These are phyloP conservation scores for Lactarius hatsudake DNA, from an alignment of 768 basidiomycete genomes.

Conservation along the genomic window DNA sequence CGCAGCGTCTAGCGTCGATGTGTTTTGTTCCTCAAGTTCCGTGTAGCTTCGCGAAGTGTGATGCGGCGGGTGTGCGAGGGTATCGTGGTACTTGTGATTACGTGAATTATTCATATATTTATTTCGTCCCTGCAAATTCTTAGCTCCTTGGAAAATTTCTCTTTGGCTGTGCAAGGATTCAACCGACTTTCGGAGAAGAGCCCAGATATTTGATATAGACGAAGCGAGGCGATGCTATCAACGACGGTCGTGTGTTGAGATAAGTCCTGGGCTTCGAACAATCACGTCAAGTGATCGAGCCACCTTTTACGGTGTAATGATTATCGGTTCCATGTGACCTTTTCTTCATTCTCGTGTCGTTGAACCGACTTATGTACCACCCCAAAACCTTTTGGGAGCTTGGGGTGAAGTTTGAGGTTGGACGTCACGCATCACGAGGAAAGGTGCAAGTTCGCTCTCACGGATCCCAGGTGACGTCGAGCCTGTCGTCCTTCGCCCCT, in stretches of 20 bases:
- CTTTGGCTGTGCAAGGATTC: background rate
- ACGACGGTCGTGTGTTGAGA: background rate
- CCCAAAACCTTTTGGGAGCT: background rate
- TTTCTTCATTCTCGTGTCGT: background rate
- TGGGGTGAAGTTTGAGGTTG: background rate
- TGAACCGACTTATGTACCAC: background rate
- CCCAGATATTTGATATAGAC: background rate
- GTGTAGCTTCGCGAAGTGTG: conserved; percentile 17
- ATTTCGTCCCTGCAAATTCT: background rate
- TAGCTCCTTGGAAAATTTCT: background rate
- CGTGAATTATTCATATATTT: background rate
- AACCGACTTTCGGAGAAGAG: background rate
- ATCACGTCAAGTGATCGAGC: background rate
- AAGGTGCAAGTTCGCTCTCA: background rate
- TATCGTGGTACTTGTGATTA: background rate
- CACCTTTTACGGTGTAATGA: background rate
- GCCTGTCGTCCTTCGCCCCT: background rate
- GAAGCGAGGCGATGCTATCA: background rate
- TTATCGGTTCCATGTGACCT: background rate
- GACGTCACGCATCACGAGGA: background rate
- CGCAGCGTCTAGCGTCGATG: background rate
- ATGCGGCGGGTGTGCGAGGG: background rate
- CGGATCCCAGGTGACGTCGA: background rate
- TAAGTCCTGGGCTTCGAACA: background rate
- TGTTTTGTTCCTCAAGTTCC: background rate